Percentiles rank a stretch among this genome's conserved stretches.
Conservation (phyloP, 805 yeast genomes). For the Cyberlindnera mycetangii region DNA sequence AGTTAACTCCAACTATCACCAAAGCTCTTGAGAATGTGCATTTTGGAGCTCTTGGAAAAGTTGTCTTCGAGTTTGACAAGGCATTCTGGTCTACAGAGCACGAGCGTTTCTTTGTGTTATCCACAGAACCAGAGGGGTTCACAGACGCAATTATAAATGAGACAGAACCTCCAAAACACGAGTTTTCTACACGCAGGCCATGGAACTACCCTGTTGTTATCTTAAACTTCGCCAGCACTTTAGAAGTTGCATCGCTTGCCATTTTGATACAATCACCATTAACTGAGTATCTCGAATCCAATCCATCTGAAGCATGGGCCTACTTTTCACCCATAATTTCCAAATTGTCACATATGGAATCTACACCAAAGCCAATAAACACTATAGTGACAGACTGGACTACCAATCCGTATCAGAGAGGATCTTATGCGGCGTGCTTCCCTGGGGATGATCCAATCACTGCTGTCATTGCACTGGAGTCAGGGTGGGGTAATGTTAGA, state of each 20-base stretch:
- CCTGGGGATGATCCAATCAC: constrained; percentile 71
- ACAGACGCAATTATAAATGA: constrained; percentile 13
- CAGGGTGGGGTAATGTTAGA: constrained; percentile 57
- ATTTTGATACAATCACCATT: constrained; percentile 70
- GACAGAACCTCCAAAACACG: neutral
- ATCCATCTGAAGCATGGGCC: constrained; percentile 54
- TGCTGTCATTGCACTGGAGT: constrained; percentile 55
- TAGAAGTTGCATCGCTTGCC: constrained; percentile 52
- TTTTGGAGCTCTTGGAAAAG: constrained; percentile 72
- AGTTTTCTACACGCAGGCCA: constrained; percentile 33
- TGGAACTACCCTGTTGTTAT: constrained; percentile 61
- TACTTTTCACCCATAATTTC: constrained; percentile 47
- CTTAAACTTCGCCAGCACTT: constrained; percentile 55
- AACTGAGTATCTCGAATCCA: constrained; percentile 53
- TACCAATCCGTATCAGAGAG: constrained; percentile 69
- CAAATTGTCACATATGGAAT: constrained; percentile 13
- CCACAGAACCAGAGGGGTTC: constrained; percentile 32
- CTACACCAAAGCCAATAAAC: constrained; percentile 38
- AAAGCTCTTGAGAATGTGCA: constrained; percentile 47
- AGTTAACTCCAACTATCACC: constrained; percentile 44
- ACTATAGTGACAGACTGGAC: constrained; percentile 72
- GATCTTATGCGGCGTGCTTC: constrained; percentile 74
- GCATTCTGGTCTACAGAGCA: constrained; percentile 57
- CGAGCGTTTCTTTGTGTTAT: constrained; percentile 49
- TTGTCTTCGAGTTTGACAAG: constrained; percentile 61